phyloP scores from a whole-genome alignment of 1,284 basidiomycete species.

The Afroboletus lepidellus region DNA sequence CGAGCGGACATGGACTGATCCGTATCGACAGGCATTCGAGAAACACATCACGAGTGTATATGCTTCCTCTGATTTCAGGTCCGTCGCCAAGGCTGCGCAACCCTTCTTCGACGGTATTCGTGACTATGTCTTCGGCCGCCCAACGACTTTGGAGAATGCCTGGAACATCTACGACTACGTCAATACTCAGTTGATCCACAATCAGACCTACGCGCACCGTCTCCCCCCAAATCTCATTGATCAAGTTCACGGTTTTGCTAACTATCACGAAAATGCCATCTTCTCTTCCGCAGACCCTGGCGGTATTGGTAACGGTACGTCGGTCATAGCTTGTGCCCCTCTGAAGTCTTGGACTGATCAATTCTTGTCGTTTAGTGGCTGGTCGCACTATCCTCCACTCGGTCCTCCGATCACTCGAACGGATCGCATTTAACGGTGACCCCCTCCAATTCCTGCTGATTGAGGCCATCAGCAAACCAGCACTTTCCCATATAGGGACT shows the following conservation, averaged over 20 bases:
- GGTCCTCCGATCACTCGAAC: slow-evolving; percentile 66
- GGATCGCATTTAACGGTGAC: slow-evolving; percentile 75
- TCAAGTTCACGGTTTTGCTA: slow-evolving; percentile 64
- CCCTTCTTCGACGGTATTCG: slow-evolving; percentile 34
- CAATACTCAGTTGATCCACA: slow-evolving; percentile 72
- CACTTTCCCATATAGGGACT: too few species aligned
- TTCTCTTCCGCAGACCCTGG: slow-evolving; percentile 56
- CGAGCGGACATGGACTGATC: slow-evolving; percentile 15
- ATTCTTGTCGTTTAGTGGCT: slow-evolving; percentile 53
- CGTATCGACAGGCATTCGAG: slow-evolving; percentile 52
- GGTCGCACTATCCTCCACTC: slow-evolving; percentile 75
- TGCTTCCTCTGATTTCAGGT: slow-evolving; percentile 62
- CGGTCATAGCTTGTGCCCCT: slow-evolving; percentile 1
- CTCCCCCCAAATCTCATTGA: slow-evolving; percentile 55
- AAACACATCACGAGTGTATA: slow-evolving; percentile 60
- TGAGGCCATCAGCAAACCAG: too few species aligned
- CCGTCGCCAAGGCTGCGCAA: slow-evolving; percentile 50
- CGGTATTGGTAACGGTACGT: slow-evolving; percentile 73
- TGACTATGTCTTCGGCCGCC: slow-evolving; percentile 66
- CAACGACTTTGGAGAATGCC: slow-evolving; percentile 66
- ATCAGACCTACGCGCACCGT: slow-evolving; percentile 51
- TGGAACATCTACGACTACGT: slow-evolving; percentile 81
- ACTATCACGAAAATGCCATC: slow-evolving; percentile 73
- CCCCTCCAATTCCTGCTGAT: slow-evolving; percentile 75
- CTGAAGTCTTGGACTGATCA: slow-evolving; percentile 7